A percentile compares a stretch with the other conserved stretches of the same genome.
These are phyloP conservation scores for Porogramme epimiltina DNA, from an alignment of 1,284 basidiomycete genomes.

Conservation along the genomic window DNA sequence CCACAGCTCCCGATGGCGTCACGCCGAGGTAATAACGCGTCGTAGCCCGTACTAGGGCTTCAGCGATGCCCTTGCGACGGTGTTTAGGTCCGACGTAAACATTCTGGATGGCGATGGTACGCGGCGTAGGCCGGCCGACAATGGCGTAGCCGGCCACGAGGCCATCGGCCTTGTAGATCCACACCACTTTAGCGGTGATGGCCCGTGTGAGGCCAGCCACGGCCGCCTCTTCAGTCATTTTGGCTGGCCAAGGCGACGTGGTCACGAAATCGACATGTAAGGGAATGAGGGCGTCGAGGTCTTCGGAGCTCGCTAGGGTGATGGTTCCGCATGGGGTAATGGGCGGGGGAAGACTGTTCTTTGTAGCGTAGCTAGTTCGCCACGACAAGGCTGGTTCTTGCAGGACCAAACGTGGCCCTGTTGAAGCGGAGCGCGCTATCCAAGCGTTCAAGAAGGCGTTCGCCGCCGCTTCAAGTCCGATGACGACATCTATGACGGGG, in stretches of 20 bases:
- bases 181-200: slow-evolving; percentile 6
- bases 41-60: slow-evolving; percentile 21
- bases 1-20: slow-evolving; percentile 15
- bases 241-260: neutral
- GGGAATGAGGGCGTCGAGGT: slow-evolving; percentile 19
- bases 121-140: slow-evolving; percentile 19
- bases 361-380: slow-evolving; percentile 22
- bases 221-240: slow-evolving; percentile 8
- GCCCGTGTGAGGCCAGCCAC: slow-evolving; percentile 1
- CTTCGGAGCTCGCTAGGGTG: slow-evolving; percentile 8
- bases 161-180: slow-evolving; percentile 18
- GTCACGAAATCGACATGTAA: slow-evolving; percentile 19
- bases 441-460: slow-evolving; percentile 19
- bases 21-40: slow-evolving; percentile 24
- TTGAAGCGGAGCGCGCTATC: no score
- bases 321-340: slow-evolving; percentile 5
- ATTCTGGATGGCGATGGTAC: slow-evolving; percentile 27
- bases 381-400: slow-evolving; percentile 9
- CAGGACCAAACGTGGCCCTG: slow-evolving; percentile 8
- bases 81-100: slow-evolving; percentile 23
- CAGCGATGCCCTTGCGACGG: slow-evolving; percentile 26
- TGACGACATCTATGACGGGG: slow-evolving; percentile 13
- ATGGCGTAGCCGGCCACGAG: slow-evolving; percentile 18
- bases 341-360: slow-evolving; percentile 11
- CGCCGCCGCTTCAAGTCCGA: slow-evolving; percentile 16